Evolutionary conservation across 306 rosid genomes (phyloP).

Genomic region (Mucuna pruriens): DNA sequence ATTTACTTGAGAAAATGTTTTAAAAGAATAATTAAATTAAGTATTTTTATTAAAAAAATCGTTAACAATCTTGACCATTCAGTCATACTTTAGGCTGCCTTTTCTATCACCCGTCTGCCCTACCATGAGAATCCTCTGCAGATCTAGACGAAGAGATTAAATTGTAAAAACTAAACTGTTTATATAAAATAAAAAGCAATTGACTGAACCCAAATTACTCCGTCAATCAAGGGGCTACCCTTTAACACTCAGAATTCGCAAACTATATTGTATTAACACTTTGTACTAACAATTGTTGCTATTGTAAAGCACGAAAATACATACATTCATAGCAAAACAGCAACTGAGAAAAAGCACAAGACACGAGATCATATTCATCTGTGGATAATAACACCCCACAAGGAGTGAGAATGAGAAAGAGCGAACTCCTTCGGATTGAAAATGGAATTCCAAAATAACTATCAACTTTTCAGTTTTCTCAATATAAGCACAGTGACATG

Average conservation of each 20-base stretch:
- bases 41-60: neutral
- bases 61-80: too few relatives aligned
- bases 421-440: constrained; percentile 29
- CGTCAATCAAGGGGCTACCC: neutral
- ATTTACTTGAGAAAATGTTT: neutral
- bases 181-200: neutral
- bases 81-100: neutral
- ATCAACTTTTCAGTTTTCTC: constrained; percentile 54
- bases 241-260: neutral
- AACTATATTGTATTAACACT: neutral
- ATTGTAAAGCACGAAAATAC: neutral
- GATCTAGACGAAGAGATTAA: neutral
- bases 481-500: constrained; percentile 51
- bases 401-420: constrained; percentile 13
- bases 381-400: neutral
- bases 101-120: neutral
- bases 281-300: neutral
- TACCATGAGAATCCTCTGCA: neutral
- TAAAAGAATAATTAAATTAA: neutral
- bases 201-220: neutral
- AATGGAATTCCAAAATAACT: constrained; percentile 55
- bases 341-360: neutral
- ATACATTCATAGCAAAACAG: neutral
- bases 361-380: neutral
- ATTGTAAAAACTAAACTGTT: neutral